Evolutionary conservation across 108 stramenopile species (phyloP).

Genomic region (Pinguiococcus pyrenoidosus): DNA sequence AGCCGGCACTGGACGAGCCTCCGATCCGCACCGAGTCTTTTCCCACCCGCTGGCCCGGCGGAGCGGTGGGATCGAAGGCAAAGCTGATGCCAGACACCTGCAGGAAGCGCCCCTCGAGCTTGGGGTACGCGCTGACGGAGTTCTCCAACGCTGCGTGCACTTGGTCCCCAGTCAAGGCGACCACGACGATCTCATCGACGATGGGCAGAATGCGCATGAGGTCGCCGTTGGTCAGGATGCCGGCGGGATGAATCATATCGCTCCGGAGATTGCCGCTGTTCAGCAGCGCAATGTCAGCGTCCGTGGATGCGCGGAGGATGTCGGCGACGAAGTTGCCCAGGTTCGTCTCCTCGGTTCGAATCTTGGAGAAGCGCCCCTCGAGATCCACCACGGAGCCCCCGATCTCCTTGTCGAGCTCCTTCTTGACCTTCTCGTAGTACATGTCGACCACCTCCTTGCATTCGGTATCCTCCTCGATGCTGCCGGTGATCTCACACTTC

Average conservation of each 20-base stretch:
- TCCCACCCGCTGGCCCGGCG: slow-evolving; percentile 22
- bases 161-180: slow-evolving; percentile 28
- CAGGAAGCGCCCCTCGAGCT: slow-evolving; percentile 40
- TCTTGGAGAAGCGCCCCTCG: slow-evolving; percentile 28
- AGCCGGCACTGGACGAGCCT: no score
- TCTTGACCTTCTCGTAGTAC: slow-evolving; percentile 10
- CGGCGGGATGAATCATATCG: slow-evolving; percentile 17
- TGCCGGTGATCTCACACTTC: no score
- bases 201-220: slow-evolving; percentile 11
- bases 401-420: slow-evolving; percentile 26
- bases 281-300: slow-evolving; percentile 33
- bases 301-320: no score
- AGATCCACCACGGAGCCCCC: slow-evolving; percentile 32
- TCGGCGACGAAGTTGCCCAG: slow-evolving; percentile 32
- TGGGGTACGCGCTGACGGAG: slow-evolving; percentile 40
- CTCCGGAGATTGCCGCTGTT: slow-evolving; percentile 39
- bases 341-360: slow-evolving; percentile 43
- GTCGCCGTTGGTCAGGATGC: slow-evolving; percentile 6
- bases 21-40: neutral
- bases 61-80: slow-evolving; percentile 21
- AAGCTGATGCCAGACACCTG: slow-evolving; percentile 40
- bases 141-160: slow-evolving; percentile 41
- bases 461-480: slow-evolving; percentile 14
- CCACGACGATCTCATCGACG: slow-evolving; percentile 20
- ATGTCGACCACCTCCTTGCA: slow-evolving; percentile 12